Evolutionary conservation across 1,284 basidiomycete species (phyloP).

Genomic region (Leucoagaricus sp.): DNA sequence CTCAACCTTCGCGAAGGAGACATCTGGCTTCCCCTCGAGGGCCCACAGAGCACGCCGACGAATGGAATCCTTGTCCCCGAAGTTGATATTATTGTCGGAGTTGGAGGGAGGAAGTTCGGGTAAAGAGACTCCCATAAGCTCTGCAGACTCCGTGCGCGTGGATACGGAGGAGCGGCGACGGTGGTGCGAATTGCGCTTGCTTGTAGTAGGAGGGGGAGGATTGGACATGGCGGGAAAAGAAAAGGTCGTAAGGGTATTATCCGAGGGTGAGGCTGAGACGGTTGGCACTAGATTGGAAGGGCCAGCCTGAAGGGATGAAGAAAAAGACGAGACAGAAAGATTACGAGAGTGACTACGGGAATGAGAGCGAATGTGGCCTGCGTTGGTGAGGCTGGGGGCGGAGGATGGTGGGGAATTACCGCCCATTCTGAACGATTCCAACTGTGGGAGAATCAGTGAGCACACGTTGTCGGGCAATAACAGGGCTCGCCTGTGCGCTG

Average conservation of each 20-base stretch:
- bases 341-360: slow-evolving; percentile 79
- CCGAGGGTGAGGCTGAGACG: slow-evolving; percentile 3
- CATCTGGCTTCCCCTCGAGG: slow-evolving; percentile 73
- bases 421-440: slow-evolving; percentile 66
- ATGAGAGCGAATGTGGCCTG: slow-evolving; percentile 58
- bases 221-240: slow-evolving; percentile 23
- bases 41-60: slow-evolving; percentile 77
- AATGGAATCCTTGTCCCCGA: slow-evolving; percentile 75
- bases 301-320: slow-evolving; percentile 29
- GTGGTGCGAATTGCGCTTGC: slow-evolving; percentile 72
- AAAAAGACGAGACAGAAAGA: slow-evolving; percentile 47
- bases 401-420: slow-evolving; percentile 32
- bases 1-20: slow-evolving; percentile 71
- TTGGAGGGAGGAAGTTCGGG: slow-evolving; percentile 57
- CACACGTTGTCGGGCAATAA: neutral
- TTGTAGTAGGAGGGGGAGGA: slow-evolving; percentile 36
- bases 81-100: slow-evolving; percentile 64
- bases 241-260: slow-evolving; percentile 20
- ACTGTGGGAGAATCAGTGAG: slow-evolving; percentile 37
- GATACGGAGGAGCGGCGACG: slow-evolving; percentile 82
- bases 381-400: slow-evolving; percentile 21
- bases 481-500: too few species aligned
- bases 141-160: slow-evolving; percentile 79
- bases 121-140: slow-evolving; percentile 77
- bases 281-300: neutral